Base-by-base conservation (phyloP, 345 rosid species). In the Eutrema yunnanense region DNA sequence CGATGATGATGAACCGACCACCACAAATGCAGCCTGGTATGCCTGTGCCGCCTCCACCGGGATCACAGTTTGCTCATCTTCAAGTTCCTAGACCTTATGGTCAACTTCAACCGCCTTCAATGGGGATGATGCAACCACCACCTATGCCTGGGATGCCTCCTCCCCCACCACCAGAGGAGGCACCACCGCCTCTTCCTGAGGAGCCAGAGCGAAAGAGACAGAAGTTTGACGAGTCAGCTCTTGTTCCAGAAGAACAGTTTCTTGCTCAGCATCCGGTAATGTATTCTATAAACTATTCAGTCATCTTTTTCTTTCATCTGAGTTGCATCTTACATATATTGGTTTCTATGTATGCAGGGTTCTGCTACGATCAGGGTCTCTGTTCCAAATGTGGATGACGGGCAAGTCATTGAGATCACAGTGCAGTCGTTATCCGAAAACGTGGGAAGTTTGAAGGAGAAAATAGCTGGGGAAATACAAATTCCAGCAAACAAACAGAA, bases 121-220 rank as follows among this genome's bases (percentile, higher is more conserved):
- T 86, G 75, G 78, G 75, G 56, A 81, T 84, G 85, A 82, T 87
- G 92, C 84, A 83, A 2, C 90, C 82, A 6, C 92, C 90, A 27
- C 88, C 84, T 73, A 70, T 78, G 59, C 78, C 84, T 38, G 91
- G 86, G 73, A 70, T 87, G 77, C 81, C 85, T 30, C 87, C 86
- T 46, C 90, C 96, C 5, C 91, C 95, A 7, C 96, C 92, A 37
- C 86, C 92, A 7, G 94, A 84, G 50, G 96, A 88, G 71, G 90
- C 96, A 78, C 96, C 92, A 50, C 98, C 96, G 33, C 98, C 98
- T 8, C 98, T 88, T 78, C 98, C 98, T 2, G 96, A 90, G 54
- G 98, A 94, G 78, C 96, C 97, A 3, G 97, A 91, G 76, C 90
- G 91, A 51, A 94, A 91, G 84, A 87, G 90, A 80, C 97, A 85